Conservation (phyloP, 768 basidiomycete species). For the Epithele typhae region DNA sequence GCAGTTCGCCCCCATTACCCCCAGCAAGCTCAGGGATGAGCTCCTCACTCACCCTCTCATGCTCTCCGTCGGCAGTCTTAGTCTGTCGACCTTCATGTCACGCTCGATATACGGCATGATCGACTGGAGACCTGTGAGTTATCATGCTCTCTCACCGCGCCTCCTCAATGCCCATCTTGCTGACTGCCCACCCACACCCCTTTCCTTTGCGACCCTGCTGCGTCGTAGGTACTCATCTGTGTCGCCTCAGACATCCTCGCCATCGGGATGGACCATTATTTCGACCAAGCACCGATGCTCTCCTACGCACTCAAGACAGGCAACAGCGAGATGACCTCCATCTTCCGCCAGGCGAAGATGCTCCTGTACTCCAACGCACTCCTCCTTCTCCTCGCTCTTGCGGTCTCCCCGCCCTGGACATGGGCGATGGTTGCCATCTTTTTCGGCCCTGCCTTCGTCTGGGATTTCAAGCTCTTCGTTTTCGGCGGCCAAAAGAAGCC, state of each 20-base stretch:
- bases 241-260: slow-evolving; percentile 3
- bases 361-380: slow-evolving; percentile 1
- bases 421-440: slow-evolving; percentile 1
- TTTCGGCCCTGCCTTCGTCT: slow-evolving; percentile 3
- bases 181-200: neutral
- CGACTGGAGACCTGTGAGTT: slow-evolving; percentile 7
- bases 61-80: slow-evolving; percentile 5
- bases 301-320: neutral
- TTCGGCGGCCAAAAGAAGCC: neutral
- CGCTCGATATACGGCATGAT: slow-evolving; percentile 4
- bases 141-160: neutral
- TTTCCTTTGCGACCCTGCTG: neutral
- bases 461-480: slow-evolving; percentile 3
- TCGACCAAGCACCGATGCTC: slow-evolving; percentile 1
- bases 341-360: slow-evolving; percentile 1
- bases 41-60: slow-evolving; percentile 3
- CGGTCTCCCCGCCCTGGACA: slow-evolving; percentile 1
- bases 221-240: slow-evolving; percentile 2
- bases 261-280: slow-evolving; percentile 5
- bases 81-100: slow-evolving; percentile 3
- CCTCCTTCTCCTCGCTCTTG: slow-evolving; percentile 2
- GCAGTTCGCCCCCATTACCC: neutral
- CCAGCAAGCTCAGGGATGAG: slow-evolving; percentile 2
- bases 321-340: slow-evolving; percentile 1
- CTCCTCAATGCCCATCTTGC: neutral